phyloP scores from a whole-genome alignment of 23 red algal species.

The Gracilariopsis chorda region DNA sequence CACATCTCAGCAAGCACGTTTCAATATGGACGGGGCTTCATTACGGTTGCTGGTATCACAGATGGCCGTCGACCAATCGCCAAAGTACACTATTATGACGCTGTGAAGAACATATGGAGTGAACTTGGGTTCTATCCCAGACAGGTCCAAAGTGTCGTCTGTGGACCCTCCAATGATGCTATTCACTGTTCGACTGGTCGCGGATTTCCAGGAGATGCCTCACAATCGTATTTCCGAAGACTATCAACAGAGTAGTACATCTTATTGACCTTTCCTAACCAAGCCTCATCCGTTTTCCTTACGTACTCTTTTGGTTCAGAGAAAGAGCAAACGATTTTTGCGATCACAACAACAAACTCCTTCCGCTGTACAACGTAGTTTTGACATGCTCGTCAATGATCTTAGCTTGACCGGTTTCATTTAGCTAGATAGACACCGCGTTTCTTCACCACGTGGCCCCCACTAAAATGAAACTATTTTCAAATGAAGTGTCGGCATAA shows the following conservation, averaged over 20 bases:
- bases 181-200: background rate
- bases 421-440: too few relatives aligned
- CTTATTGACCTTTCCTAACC: background rate
- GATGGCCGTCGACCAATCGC: background rate
- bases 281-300: background rate
- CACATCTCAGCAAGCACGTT: conserved; percentile 22
- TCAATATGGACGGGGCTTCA: background rate
- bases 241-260: background rate
- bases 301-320: too few relatives aligned
- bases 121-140: background rate
- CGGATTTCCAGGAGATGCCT: background rate
- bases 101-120: background rate
- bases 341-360: too few relatives aligned
- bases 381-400: too few relatives aligned
- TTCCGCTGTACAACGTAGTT: too few relatives aligned
- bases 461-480: too few relatives aligned
- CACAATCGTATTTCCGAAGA: background rate
- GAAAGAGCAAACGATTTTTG: too few relatives aligned
- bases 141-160: conserved; percentile 8
- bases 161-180: background rate
- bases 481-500: too few relatives aligned
- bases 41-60: background rate
- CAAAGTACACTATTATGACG: background rate
- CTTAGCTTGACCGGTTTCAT: too few relatives aligned
- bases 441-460: too few relatives aligned